Conservation (phyloP, 192 early-diverging fungal genomes). For the Linnemannia zychae region DNA sequence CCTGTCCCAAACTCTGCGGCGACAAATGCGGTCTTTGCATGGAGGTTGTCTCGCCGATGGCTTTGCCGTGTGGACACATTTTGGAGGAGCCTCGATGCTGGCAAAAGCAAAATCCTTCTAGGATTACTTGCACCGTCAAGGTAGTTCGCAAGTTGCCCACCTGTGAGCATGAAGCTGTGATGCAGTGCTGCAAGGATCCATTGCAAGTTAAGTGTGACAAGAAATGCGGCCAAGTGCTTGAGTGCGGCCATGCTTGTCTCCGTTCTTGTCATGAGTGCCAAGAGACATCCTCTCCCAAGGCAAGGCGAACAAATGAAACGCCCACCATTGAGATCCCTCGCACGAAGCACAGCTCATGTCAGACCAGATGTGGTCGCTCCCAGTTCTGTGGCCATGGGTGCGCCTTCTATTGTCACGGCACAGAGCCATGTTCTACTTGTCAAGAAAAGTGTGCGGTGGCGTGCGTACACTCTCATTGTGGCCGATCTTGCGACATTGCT, state of each 20-base stretch:
- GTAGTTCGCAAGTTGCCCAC: constrained; percentile 34
- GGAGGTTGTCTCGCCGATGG: constrained; percentile 26
- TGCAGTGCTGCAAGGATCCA: constrained; percentile 39
- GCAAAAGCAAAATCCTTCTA: constrained; percentile 27
- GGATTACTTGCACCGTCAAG: constrained; percentile 27
- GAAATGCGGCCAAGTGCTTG: constrained; percentile 30
- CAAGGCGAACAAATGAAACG: background rate
- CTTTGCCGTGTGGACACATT: constrained; percentile 42
- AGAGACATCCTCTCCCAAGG: constrained; percentile 15
- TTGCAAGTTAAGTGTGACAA: constrained; percentile 21
- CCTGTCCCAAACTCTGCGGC: constrained; percentile 60
- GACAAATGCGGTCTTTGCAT: constrained; percentile 62
- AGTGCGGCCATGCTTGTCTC: constrained; percentile 60
- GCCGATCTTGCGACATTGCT: constrained; percentile 40
- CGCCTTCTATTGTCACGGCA: constrained; percentile 15
- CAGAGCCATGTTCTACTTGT: constrained; percentile 61
- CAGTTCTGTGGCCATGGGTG: constrained; percentile 57
- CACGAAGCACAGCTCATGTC: constrained; percentile 51
- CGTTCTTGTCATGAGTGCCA: constrained; percentile 57
- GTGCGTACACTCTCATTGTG: constrained; percentile 61
- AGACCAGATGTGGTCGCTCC: constrained; percentile 41
- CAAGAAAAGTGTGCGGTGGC: constrained; percentile 40
- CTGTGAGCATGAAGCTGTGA: constrained; percentile 57
- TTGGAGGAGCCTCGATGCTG: constrained; percentile 31
- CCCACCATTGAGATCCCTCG: background rate